A percentile compares a stretch with the other conserved stretches of the same genome.
Conservation (phyloP, 768 basidiomycete species). For the Boletales sp. region DNA sequence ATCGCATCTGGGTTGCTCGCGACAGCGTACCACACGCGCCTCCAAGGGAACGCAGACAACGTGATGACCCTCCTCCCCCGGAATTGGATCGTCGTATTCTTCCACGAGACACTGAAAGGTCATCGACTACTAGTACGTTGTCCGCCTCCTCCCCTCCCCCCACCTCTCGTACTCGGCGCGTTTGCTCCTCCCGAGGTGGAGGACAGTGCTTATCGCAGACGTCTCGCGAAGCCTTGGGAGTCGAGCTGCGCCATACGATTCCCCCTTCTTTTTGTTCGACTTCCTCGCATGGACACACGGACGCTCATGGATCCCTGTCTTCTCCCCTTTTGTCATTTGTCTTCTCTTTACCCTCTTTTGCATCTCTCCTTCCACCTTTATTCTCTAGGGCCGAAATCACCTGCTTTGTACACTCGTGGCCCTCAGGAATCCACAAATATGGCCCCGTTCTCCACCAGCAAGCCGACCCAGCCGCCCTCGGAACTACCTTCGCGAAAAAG, state of each 20-base stretch:
- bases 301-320: slow-evolving; percentile 38
- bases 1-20: slow-evolving; percentile 23
- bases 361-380: slow-evolving; percentile 29
- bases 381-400: slow-evolving; percentile 42
- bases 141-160: slow-evolving; percentile 39
- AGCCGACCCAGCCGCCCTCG: slow-evolving; percentile 12
- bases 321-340: slow-evolving; percentile 27
- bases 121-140: slow-evolving; percentile 45
- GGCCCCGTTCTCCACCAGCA: slow-evolving; percentile 9
- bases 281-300: slow-evolving; percentile 38
- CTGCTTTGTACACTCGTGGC: slow-evolving; percentile 32
- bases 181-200: slow-evolving; percentile 38
- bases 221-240: slow-evolving; percentile 48
- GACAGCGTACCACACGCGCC: slow-evolving; percentile 11
- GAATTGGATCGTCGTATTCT: slow-evolving; percentile 21
- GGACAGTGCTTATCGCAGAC: slow-evolving; percentile 30
- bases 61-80: slow-evolving; percentile 17
- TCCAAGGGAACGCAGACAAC: slow-evolving; percentile 24
- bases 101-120: slow-evolving; percentile 30
- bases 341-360: slow-evolving; percentile 29
- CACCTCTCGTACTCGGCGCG: slow-evolving; percentile 34
- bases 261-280: slow-evolving; percentile 36
- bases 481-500: slow-evolving; percentile 15
- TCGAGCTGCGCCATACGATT: slow-evolving; percentile 33
- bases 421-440: slow-evolving; percentile 19